These are phyloP conservation scores for Echeveria elegans DNA, from an alignment of 164 flowering plant species.

Conservation along the genomic window DNA sequence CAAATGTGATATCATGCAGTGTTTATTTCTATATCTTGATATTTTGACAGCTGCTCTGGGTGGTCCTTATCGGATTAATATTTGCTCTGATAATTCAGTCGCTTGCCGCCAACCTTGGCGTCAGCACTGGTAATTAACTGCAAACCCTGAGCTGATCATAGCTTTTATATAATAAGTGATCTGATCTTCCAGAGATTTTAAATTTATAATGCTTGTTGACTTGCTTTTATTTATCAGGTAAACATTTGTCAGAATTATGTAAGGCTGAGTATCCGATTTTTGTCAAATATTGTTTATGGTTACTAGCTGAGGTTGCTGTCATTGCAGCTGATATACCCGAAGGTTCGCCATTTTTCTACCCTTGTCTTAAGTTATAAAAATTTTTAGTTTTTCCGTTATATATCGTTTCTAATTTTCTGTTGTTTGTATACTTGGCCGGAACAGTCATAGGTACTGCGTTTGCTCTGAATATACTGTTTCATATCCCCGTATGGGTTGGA, in stretches of 20 bases:
- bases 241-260: constrained; percentile 14
- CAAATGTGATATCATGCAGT: background rate
- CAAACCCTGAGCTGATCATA: background rate
- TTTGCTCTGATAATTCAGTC: constrained; percentile 92
- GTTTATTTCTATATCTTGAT: background rate
- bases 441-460: constrained; percentile 92
- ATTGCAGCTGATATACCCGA: constrained; percentile 94
- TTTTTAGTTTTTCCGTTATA: no score
- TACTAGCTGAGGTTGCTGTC: constrained; percentile 79
- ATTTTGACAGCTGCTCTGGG: constrained; percentile 78
- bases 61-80: constrained; percentile 61
- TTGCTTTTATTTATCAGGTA: constrained; percentile 22
- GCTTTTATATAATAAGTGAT: background rate
- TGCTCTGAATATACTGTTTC: constrained; percentile 66
- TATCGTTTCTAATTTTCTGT: background rate
- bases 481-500: constrained; percentile 10
- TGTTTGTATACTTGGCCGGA: constrained; percentile 3
- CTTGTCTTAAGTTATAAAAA: background rate
- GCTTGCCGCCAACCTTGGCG: constrained; percentile 89
- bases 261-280: constrained; percentile 25
- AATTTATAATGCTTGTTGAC: background rate
- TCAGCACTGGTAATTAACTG: constrained; percentile 47
- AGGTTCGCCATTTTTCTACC: constrained; percentile 36
- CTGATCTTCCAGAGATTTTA: background rate
- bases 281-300: constrained; percentile 66